Conservation (phyloP, 352 stramenopile genomes). For the Pythium vanterpoolii region DNA sequence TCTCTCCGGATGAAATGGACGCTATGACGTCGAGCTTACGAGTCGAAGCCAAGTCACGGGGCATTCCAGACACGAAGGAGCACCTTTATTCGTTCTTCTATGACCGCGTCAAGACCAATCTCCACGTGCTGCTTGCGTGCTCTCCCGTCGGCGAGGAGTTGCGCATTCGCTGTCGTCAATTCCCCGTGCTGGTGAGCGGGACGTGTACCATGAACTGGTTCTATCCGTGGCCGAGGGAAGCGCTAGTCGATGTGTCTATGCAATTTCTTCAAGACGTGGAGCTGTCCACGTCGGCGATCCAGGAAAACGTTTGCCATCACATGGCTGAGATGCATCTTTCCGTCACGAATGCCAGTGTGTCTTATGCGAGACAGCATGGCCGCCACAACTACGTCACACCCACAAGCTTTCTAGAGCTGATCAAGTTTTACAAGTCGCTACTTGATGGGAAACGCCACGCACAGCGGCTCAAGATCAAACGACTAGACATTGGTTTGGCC, state of each 20-base stretch:
- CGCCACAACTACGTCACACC: slow-evolving; percentile 93
- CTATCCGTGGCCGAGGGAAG: slow-evolving; percentile 88
- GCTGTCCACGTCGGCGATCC: slow-evolving; percentile 57
- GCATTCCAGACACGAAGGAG: slow-evolving; percentile 89
- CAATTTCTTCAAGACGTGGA: slow-evolving; percentile 83
- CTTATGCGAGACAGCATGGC: slow-evolving; percentile 72
- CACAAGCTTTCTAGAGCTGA: slow-evolving; percentile 91
- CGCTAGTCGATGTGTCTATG: slow-evolving; percentile 82
- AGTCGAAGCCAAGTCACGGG: slow-evolving; percentile 77
- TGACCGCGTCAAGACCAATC: slow-evolving; percentile 80
- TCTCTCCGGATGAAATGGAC: slow-evolving; percentile 87
- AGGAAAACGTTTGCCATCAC: slow-evolving; percentile 91
- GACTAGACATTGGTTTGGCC: slow-evolving; percentile 79
- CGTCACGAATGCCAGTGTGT: slow-evolving; percentile 68
- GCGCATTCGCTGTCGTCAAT: slow-evolving; percentile 72
- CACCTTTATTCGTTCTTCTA: slow-evolving; percentile 90
- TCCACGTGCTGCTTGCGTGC: slow-evolving; percentile 86
- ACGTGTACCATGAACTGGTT: slow-evolving; percentile 89
- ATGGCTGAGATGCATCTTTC: slow-evolving; percentile 91
- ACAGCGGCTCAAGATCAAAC: slow-evolving; percentile 61
- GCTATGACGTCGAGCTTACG: slow-evolving; percentile 73
- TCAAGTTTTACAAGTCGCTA: slow-evolving; percentile 89
- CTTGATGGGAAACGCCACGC: slow-evolving; percentile 53
- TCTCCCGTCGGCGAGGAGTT: slow-evolving; percentile 78
- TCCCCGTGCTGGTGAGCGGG: slow-evolving; percentile 65